These are phyloP conservation scores for Podospora conica DNA, from an alignment of 495 filamentous ascomycete genomes.

Conservation along the genomic window DNA sequence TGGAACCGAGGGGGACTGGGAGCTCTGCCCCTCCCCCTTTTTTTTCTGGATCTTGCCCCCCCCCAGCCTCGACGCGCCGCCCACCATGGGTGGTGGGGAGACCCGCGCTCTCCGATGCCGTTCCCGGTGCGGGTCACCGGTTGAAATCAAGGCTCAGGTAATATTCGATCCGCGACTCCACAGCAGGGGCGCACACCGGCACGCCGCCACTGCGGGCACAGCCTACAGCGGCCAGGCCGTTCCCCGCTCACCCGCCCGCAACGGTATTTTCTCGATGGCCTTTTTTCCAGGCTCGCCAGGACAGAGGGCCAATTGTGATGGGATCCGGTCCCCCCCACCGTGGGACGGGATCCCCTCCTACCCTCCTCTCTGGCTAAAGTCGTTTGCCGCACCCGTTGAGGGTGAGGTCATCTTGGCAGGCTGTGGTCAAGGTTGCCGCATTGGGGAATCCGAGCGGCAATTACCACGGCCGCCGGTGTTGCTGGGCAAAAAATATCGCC, in stretches of 20 bases:
- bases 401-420: conserved; percentile 17
- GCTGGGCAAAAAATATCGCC: conserved; percentile 6
- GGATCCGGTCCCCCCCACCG: conserved; percentile 13
- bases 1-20: neutral
- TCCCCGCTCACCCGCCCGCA: conserved; percentile 7
- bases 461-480: conserved; percentile 3
- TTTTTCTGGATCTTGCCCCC: neutral
- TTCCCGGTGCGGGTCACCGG: conserved; percentile 12
- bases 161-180: neutral
- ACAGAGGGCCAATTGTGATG: conserved; percentile 20
- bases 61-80: neutral
- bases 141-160: conserved; percentile 18
- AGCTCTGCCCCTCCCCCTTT: neutral
- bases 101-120: conserved; percentile 7
- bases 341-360: conserved; percentile 1
- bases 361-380: conserved; percentile 23
- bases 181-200: neutral
- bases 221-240: conserved; percentile 4
- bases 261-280: conserved; percentile 7
- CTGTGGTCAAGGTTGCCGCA: conserved; percentile 9
- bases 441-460: conserved; percentile 25
- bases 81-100: neutral
- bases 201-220: too few relatives aligned
- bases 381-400: conserved; percentile 6
- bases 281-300: conserved; percentile 13